Conservation (phyloP, 768 basidiomycete species). For the Mrakia hoshinonis region DNA sequence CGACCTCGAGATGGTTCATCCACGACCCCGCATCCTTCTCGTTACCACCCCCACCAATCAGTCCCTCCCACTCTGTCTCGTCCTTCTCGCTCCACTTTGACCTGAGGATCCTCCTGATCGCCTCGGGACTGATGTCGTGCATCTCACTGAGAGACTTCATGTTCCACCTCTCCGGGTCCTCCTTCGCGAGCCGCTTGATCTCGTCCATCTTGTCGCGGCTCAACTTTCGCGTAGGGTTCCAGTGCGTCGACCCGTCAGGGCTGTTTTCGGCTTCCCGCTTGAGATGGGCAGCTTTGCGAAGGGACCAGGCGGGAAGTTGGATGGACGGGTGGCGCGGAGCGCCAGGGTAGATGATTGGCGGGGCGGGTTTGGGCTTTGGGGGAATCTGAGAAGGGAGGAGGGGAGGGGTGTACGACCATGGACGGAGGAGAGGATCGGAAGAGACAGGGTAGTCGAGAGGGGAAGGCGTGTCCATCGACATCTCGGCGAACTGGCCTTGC, state of each 20-base stretch:
- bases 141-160: background rate
- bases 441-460: background rate
- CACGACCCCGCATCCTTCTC: background rate
- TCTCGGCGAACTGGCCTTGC: background rate
- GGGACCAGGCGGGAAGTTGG: background rate
- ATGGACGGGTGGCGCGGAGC: background rate
- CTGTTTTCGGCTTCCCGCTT: background rate
- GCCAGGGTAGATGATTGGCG: background rate
- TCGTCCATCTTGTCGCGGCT: slow-evolving; percentile 1
- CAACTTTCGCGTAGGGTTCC: background rate
- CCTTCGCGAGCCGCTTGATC: background rate
- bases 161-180: background rate
- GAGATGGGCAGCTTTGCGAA: background rate
- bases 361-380: background rate
- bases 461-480: background rate
- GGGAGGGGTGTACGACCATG: background rate
- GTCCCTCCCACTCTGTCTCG: slow-evolving; percentile 6
- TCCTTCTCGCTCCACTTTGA: slow-evolving; percentile 4
- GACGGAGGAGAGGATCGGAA: background rate
- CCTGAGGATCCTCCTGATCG: background rate
- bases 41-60: background rate
- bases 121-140: background rate
- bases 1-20: background rate
- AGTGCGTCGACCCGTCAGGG: background rate
- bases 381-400: background rate